These are phyloP conservation scores for Exobasidium rhododendri DNA, from an alignment of 1,284 basidiomycete genomes.

Conservation along the genomic window DNA sequence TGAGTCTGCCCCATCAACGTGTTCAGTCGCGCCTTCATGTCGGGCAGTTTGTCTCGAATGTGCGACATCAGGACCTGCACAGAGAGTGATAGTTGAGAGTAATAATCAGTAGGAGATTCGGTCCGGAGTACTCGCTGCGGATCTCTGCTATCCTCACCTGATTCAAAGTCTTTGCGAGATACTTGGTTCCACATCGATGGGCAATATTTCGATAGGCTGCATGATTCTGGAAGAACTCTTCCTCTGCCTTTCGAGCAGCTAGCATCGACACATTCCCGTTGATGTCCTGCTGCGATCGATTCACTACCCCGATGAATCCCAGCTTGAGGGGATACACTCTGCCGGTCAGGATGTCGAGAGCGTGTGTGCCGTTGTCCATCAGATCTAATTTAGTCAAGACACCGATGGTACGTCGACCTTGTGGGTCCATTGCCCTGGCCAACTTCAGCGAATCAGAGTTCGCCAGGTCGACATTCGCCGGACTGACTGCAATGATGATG, in stretches of 20 bases:
- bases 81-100: conserved; percentile 12
- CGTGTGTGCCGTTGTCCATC: conserved; percentile 98
- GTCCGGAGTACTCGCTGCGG: too few species aligned
- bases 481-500: conserved; percentile 92
- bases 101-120: neutral
- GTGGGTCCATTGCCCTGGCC: conserved; percentile 88
- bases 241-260: conserved; percentile 79
- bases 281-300: conserved; percentile 96
- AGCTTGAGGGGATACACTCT: conserved; percentile 95
- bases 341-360: conserved; percentile 90
- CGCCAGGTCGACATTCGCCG: conserved; percentile 95
- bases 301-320: conserved; percentile 96
- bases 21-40: conserved; percentile 98
- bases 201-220: conserved; percentile 91
- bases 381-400: conserved; percentile 95
- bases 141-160: conserved; percentile 59
- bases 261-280: conserved; percentile 80
- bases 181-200: conserved; percentile 94
- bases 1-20: conserved; percentile 98
- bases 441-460: conserved; percentile 97
- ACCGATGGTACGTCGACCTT: conserved; percentile 90
- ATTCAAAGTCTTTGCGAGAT: conserved; percentile 89
- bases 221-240: conserved; percentile 87
- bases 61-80: conserved; percentile 81
- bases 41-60: conserved; percentile 95